These are phyloP conservation scores for Polygonum maritimum DNA, from an alignment of 148 eudicot genomes.

Conservation along the genomic window DNA sequence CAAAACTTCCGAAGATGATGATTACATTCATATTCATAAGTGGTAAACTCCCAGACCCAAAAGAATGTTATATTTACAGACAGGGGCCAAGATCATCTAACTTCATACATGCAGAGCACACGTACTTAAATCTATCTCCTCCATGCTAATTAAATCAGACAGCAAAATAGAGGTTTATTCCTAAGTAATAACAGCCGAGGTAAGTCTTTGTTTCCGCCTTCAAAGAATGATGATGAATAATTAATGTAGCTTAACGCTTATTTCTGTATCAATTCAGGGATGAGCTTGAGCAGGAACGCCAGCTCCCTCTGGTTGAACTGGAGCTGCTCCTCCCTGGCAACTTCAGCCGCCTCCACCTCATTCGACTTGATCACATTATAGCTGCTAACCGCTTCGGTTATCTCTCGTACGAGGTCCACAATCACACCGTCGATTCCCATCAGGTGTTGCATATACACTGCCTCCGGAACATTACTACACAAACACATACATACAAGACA, in stretches of 20 bases:
- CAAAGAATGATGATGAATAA: too few species aligned
- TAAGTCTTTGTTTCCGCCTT: background rate
- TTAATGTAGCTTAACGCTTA: background rate
- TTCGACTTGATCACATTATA: constrained; percentile 22
- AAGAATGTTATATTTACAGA: constrained; percentile 1
- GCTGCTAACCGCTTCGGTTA: constrained; percentile 41
- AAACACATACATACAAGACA: background rate
- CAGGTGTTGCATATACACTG: constrained; percentile 69
- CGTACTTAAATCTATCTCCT: background rate
- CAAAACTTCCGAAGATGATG: background rate
- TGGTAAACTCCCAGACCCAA: background rate
- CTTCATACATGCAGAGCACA: background rate
- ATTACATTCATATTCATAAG: background rate
- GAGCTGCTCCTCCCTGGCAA: constrained; percentile 19
- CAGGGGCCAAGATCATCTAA: background rate
- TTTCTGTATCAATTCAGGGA: constrained; percentile 37
- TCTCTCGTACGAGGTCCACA: constrained; percentile 62
- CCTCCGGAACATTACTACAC: constrained; percentile 52
- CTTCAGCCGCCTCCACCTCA: background rate
- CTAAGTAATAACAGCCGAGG: background rate
- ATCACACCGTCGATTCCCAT: constrained; percentile 84
- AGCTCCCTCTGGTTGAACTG: constrained; percentile 37
- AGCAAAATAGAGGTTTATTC: background rate
- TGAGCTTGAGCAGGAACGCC: constrained; percentile 43
- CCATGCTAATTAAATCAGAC: background rate